Base-by-base conservation (phyloP, 2,329 filamentous ascomycete genomes). In the Claviceps monticola region DNA sequence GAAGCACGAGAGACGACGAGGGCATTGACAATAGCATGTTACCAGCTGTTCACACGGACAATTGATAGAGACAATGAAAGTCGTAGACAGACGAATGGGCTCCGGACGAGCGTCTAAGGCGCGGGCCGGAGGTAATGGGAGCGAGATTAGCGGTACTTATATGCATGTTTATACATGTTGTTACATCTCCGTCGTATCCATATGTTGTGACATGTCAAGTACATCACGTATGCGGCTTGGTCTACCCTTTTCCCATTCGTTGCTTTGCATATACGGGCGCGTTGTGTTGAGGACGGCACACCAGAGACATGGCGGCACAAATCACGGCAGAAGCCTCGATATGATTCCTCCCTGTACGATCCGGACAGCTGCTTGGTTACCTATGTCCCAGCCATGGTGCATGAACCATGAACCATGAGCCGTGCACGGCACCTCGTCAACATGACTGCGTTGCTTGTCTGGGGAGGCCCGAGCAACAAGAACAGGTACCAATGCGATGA, bases 1-100 rank as follows among this genome's bases (percentile, higher is more conserved):
- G 26, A 17, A 57, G 48, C 23, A 56, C 9, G 16, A 56, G 16
- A 2, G 13, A 21, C n/a, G 49, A 49, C 8, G 49, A 49, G 26
- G 29, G 38, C 13, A n/a, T 46, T 2, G 51, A 41, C 16, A 55
- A 41, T 34, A 52, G 53, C 56, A 58, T 58, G 23, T 29, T 50
- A 34, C 29, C 2, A 9, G 29, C 9, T 34, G 1, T 4, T 34
- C 29, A 34, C 3, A 34, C 29, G 29, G 29, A 34, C 9, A 34
- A 34, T 34, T 34, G 29, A 34, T 4, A 34, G 3, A 11, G 29
- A 11, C 11, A 34, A 34, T 34, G 29, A 11, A 34, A 11, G 9
- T 11, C 9, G 29, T n/a, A n/a, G 37, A n/a, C 37, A n/a, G 37
- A 39, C 37, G 16, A n/a, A 39, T n/a, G 37, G 37, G 37, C 14